These are phyloP conservation scores for Trametes punicea DNA, from an alignment of 768 basidiomycete genomes.

Conservation along the genomic window DNA sequence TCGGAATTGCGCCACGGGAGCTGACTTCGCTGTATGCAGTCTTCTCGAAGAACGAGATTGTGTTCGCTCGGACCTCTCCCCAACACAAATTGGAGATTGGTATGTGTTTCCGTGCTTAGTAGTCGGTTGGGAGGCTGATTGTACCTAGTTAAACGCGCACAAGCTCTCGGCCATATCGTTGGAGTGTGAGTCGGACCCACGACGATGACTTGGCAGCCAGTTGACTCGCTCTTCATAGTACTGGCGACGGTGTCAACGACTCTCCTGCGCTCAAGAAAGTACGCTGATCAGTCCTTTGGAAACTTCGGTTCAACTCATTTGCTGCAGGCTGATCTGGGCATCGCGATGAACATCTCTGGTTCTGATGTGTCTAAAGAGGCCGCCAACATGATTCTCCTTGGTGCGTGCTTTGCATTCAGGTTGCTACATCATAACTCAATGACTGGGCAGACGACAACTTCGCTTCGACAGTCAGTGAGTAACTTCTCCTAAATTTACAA, in stretches of 20 bases:
- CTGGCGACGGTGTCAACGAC: conserved; percentile 72
- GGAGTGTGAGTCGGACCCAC: conserved; percentile 53
- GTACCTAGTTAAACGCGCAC: conserved; percentile 59
- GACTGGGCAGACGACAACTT: conserved; percentile 58
- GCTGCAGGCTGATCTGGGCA: conserved; percentile 58
- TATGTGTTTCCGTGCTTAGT: conserved; percentile 19
- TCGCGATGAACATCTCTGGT: conserved; percentile 74
- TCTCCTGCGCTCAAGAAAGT: conserved; percentile 65
- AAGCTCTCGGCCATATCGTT: conserved; percentile 68
- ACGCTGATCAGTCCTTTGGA: neutral
- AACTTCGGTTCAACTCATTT: neutral
- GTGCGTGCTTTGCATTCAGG: conserved; percentile 31
- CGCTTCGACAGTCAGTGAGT: conserved; percentile 66
- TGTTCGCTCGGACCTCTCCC: conserved; percentile 69
- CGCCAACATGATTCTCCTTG: conserved; percentile 70
- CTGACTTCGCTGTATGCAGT: conserved; percentile 36
- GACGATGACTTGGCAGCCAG: neutral
- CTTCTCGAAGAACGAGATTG: conserved; percentile 65
- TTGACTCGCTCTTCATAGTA: conserved; percentile 35
- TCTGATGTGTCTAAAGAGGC: conserved; percentile 75
- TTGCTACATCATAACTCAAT: neutral
- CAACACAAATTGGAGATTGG: conserved; percentile 74
- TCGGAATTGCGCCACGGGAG: too few species aligned
- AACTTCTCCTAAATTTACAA: neutral
- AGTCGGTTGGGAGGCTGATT: neutral